Evolutionary conservation across 2,329 filamentous ascomycete species (phyloP).

Genomic region (Cercospora sp.): DNA sequence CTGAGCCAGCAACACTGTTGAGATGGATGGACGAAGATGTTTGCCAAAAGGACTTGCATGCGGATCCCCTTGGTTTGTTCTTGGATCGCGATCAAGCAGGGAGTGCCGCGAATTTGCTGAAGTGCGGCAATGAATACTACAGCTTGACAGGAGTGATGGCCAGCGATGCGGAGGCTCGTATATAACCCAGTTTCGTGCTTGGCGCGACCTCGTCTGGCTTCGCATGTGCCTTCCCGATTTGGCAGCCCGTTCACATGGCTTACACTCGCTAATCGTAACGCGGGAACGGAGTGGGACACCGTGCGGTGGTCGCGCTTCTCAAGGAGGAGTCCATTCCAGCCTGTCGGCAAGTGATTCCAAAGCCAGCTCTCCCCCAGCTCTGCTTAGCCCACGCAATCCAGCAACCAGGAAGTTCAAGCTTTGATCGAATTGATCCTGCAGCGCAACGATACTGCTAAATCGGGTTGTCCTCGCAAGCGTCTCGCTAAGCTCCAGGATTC

Average conservation of each 20-base stretch:
- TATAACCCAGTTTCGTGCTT: not conserved
- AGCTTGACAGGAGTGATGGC: not conserved
- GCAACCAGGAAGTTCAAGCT: conserved; percentile 69
- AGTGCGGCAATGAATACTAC: not conserved
- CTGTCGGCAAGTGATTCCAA: conserved; percentile 84
- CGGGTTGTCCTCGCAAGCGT: conserved; percentile 24
- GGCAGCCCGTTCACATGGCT: conserved; percentile 1
- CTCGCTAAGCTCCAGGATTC: conserved; percentile 73
- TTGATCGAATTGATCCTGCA: conserved; percentile 62
- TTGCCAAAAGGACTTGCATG: not conserved
- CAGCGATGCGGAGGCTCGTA: not conserved
- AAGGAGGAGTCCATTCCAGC: conserved; percentile 54
- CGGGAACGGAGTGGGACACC: not conserved
- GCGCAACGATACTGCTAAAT: conserved; percentile 58
- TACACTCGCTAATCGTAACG: not conserved
- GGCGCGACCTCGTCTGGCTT: not conserved
- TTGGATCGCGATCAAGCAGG: not conserved
- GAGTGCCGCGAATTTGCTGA: not conserved
- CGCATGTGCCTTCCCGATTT: conserved; percentile 5
- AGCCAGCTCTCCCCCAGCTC: conserved; percentile 68
- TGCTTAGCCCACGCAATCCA: conserved; percentile 71
- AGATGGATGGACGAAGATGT: not conserved
- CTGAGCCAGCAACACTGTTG: not conserved
- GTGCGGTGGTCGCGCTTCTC: not conserved
- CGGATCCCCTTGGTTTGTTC: not conserved